Percentiles rank a stretch among this genome's conserved stretches.
These are phyloP conservation scores for Onygena corvina DNA, from an alignment of 2,329 filamentous ascomycete species.

Conservation along the genomic window DNA sequence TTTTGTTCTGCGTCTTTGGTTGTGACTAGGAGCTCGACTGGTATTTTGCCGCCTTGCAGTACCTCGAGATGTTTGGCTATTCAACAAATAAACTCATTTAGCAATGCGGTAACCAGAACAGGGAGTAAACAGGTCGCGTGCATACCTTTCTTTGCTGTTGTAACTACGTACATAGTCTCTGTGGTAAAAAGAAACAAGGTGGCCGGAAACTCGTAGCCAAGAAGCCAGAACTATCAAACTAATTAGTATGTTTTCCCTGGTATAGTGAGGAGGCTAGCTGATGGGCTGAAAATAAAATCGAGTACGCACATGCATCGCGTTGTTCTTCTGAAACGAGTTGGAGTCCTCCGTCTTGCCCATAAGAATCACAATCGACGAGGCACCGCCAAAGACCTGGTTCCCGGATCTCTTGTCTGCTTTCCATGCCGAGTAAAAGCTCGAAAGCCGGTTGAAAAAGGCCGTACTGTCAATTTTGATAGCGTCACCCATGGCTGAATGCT, in stretches of 20 bases:
- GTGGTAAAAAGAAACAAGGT: constrained; percentile 86
- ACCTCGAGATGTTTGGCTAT: constrained; percentile 84
- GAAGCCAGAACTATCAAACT: constrained; percentile 71
- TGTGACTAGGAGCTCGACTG: constrained; percentile 80
- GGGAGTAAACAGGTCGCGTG: background rate
- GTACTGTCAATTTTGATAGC: constrained; percentile 94
- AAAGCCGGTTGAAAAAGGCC: constrained; percentile 85
- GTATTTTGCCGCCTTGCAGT: constrained; percentile 81
- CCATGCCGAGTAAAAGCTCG: constrained; percentile 79
- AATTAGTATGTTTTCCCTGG: constrained; percentile 14
- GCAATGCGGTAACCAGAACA: background rate
- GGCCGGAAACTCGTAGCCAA: constrained; percentile 96
- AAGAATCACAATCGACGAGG: constrained; percentile 71
- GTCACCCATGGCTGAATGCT: constrained; percentile 44
- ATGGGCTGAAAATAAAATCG: background rate
- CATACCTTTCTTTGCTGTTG: constrained; percentile 90
- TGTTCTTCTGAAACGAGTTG: constrained; percentile 84
- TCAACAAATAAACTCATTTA: background rate
- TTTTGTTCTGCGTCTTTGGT: constrained; percentile 88
- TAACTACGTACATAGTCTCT: constrained; percentile 82
- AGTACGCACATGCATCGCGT: constrained; percentile 74
- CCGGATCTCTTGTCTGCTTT: constrained; percentile 87
- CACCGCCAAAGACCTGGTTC: constrained; percentile 74
- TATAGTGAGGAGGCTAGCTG: background rate
- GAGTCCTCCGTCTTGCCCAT: constrained; percentile 92